A percentile compares a stretch with the other conserved stretches of the same genome.
phyloP scores from a whole-genome alignment of 169 alveolate genomes.

The Eimeria zaria region DNA sequence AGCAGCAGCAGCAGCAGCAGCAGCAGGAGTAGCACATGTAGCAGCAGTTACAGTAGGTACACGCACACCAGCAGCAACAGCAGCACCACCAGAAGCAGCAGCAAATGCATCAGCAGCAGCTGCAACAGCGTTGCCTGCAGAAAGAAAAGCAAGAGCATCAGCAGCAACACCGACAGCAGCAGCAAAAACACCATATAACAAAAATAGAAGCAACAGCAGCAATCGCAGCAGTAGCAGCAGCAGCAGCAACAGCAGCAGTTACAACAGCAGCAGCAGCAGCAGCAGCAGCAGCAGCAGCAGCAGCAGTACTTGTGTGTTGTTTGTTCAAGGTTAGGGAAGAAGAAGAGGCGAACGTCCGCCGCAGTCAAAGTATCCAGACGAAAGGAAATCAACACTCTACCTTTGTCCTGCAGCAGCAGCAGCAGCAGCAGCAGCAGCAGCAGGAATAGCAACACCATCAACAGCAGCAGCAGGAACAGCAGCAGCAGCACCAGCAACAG shows the following conservation, averaged over 20 bases:
- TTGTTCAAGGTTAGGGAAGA: background rate
- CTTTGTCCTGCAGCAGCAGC: background rate
- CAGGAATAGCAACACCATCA: background rate
- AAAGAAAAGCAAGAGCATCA: background rate
- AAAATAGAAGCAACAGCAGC: background rate
- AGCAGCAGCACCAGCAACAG: no score
- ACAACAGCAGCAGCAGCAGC: background rate
- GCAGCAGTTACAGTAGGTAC: background rate
- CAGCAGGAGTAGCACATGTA: background rate
- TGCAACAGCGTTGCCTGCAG: background rate
- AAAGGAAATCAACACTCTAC: background rate
- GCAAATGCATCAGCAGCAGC: background rate
- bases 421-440: background rate
- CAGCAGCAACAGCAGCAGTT: background rate
- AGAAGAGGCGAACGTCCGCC: background rate
- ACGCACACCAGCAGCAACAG: background rate
- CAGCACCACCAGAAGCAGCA: conserved; percentile 11
- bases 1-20: conserved; percentile 20
- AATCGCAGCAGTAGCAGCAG: background rate
- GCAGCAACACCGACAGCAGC: background rate
- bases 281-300: conserved; percentile 16
- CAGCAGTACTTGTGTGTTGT: background rate
- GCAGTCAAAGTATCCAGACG: background rate
- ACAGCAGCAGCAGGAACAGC: no score
- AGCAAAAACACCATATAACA: background rate